Conservation (phyloP, 2,329 filamentous ascomycete genomes). For the Magnaporthales sp. region DNA sequence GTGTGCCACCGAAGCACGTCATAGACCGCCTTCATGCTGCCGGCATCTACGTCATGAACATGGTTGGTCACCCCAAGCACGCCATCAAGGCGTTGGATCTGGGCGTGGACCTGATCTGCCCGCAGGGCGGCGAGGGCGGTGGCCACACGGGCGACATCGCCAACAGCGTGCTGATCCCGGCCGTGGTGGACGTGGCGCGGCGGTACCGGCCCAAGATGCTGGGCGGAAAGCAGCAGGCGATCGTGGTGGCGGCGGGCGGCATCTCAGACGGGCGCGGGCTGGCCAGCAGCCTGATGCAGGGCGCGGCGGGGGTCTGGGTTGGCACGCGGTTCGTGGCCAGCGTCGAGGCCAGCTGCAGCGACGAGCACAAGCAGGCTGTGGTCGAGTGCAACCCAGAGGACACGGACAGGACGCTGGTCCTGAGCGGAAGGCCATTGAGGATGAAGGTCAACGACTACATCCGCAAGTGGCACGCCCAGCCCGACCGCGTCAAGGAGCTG, state of each 20-base stretch:
- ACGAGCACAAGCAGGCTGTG: slow-evolving; percentile 76
- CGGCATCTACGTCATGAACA: slow-evolving; percentile 88
- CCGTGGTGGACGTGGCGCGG: slow-evolving; percentile 75
- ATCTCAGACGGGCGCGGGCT: slow-evolving; percentile 76
- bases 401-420: slow-evolving; percentile 73
- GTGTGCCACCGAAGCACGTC: slow-evolving; percentile 66
- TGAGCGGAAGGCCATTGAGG: slow-evolving; percentile 73
- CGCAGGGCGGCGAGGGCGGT: slow-evolving; percentile 88
- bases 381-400: slow-evolving; percentile 71
- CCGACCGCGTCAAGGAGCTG: slow-evolving; percentile 65
- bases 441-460: slow-evolving; percentile 81
- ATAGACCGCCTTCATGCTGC: slow-evolving; percentile 71
- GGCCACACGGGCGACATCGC: slow-evolving; percentile 87
- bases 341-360: slow-evolving; percentile 70
- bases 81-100: slow-evolving; percentile 79
- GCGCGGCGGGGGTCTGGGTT: slow-evolving; percentile 85
- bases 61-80: slow-evolving; percentile 90
- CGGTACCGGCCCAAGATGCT: slow-evolving; percentile 62
- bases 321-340: slow-evolving; percentile 86
- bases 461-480: slow-evolving; percentile 67
- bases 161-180: slow-evolving; percentile 77
- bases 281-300: slow-evolving; percentile 77
- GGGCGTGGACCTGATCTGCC: slow-evolving; percentile 84
- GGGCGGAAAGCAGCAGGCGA: slow-evolving; percentile 55
- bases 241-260: slow-evolving; percentile 85